Evolutionary conservation across 192 early-diverging fungal species (phyloP).

Genomic region (Oehlia diaphana): DNA sequence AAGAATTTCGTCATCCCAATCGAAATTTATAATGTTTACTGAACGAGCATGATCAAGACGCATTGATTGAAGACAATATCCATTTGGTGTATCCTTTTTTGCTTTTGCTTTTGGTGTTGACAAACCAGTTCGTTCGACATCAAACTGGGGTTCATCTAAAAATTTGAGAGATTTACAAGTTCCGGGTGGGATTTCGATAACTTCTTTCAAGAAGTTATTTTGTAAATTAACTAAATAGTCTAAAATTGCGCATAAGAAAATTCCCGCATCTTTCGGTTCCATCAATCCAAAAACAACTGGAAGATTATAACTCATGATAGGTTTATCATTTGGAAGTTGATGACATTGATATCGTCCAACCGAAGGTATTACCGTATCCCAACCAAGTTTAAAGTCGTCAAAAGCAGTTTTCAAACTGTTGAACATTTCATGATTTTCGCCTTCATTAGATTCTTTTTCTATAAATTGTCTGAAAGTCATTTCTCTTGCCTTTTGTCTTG

Average conservation of each 20-base stretch:
- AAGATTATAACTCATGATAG: not conserved
- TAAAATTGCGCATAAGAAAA: not conserved
- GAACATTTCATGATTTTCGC: not conserved
- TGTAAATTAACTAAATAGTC: not conserved
- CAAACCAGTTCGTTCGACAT: not conserved
- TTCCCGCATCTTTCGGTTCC: not conserved
- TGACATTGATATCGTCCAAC: not conserved
- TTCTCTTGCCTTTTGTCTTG: not conserved
- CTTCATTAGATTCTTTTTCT: not conserved
- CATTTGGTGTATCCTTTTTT: not conserved
- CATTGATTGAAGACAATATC: constrained; percentile 19
- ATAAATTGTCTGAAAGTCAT: not conserved
- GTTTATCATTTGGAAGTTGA: not conserved
- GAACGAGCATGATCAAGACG: not conserved
- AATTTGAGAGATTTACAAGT: constrained; percentile 10
- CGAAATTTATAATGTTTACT: constrained; percentile 14
- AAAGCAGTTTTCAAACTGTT: not conserved
- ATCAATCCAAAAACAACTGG: not conserved
- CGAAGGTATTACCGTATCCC: not conserved
- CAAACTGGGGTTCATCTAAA: not conserved
- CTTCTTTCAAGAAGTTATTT: constrained; percentile 17
- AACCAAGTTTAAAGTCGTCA: not conserved
- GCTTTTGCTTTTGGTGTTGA: not conserved
- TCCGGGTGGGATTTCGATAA: not conserved
- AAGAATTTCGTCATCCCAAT: constrained; percentile 25